phyloP scores from a whole-genome alignment of 352 stramenopile species.

The Phytophthora brassicae region DNA sequence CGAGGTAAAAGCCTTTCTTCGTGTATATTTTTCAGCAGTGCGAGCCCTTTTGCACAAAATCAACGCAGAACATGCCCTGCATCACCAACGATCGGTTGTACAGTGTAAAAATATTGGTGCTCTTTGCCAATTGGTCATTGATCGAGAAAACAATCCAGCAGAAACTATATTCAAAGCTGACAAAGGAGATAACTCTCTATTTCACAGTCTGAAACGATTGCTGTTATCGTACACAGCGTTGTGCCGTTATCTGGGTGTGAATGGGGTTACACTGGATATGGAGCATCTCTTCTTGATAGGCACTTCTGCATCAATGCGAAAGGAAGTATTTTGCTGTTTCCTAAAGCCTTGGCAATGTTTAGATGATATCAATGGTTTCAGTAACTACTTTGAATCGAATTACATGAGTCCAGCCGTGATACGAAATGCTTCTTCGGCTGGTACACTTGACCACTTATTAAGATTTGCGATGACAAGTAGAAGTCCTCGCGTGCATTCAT shows the following conservation, averaged over 20 bases:
- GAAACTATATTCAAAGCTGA: slow-evolving; percentile 1
- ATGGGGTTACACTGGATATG: slow-evolving; percentile 30
- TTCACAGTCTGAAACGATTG: slow-evolving; percentile 20
- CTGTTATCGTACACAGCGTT: slow-evolving; percentile 26
- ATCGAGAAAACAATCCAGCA: slow-evolving; percentile 6
- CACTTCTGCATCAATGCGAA: not conserved
- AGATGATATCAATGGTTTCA: not conserved
- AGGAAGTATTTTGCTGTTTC: slow-evolving; percentile 29
- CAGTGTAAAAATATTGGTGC: not conserved
- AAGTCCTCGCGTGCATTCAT: slow-evolving; percentile 11
- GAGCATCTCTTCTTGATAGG: slow-evolving; percentile 13
- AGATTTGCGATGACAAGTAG: slow-evolving; percentile 14
- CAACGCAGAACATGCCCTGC: not conserved
- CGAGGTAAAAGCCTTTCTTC: slow-evolving; percentile 14
- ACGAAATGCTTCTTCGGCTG: slow-evolving; percentile 1
- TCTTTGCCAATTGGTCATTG: slow-evolving; percentile 13
- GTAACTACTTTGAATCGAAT: not conserved
- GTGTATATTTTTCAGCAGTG: slow-evolving; percentile 15
- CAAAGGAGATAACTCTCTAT: not conserved
- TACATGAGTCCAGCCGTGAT: not conserved
- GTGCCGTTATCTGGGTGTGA: slow-evolving; percentile 24
- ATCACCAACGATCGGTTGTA: not conserved
- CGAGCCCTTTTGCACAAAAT: slow-evolving; percentile 7
- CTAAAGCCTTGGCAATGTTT: slow-evolving; percentile 4
- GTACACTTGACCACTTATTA: slow-evolving; percentile 6